Evolutionary conservation across 768 basidiomycete genomes (phyloP).

Genomic region (Serendipita sp.): DNA sequence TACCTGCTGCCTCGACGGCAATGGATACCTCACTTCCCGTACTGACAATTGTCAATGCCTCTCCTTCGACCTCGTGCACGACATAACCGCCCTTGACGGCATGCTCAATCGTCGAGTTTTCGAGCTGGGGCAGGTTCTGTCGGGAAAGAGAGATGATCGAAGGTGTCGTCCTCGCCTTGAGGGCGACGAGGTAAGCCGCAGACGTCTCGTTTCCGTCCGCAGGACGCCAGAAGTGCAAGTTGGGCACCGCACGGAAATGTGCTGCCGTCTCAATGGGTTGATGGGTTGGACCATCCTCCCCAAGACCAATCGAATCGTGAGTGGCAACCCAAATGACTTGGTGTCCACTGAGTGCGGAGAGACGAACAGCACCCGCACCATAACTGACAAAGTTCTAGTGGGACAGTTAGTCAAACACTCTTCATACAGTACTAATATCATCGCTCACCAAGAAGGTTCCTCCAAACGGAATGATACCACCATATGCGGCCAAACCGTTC

Average conservation of each 20-base stretch:
- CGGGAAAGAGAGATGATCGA: conserved; percentile 71
- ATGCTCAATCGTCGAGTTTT: conserved; percentile 69
- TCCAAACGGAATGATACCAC: conserved; percentile 77
- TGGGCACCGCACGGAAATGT: conserved; percentile 78
- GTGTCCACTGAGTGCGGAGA: conserved; percentile 77
- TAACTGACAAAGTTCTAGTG: conserved; percentile 81
- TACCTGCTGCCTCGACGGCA: conserved; percentile 69
- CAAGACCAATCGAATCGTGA: conserved; percentile 85
- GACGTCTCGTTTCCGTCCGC: conserved; percentile 97
- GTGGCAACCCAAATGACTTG: conserved; percentile 94
- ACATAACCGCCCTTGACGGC: conserved; percentile 81
- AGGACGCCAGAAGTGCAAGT: conserved; percentile 83
- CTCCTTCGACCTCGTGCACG: conserved; percentile 57
- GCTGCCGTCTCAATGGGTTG: conserved; percentile 84
- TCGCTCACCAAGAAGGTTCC: conserved; percentile 71
- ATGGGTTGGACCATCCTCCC: conserved; percentile 92
- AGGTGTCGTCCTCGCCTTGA: conserved; percentile 60
- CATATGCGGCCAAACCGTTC: conserved; percentile 81
- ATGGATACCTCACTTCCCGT: conserved; percentile 82
- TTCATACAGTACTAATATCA: conserved; percentile 14
- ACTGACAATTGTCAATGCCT: conserved; percentile 80
- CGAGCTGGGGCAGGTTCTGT: conserved; percentile 87
- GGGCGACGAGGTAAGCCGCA: conserved; percentile 68
- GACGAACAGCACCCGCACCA: conserved; percentile 79
- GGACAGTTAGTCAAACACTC: neutral